Evolutionary conservation across 192 early-diverging fungal species (phyloP).

Genomic region (Entomortierella parvispora): DNA sequence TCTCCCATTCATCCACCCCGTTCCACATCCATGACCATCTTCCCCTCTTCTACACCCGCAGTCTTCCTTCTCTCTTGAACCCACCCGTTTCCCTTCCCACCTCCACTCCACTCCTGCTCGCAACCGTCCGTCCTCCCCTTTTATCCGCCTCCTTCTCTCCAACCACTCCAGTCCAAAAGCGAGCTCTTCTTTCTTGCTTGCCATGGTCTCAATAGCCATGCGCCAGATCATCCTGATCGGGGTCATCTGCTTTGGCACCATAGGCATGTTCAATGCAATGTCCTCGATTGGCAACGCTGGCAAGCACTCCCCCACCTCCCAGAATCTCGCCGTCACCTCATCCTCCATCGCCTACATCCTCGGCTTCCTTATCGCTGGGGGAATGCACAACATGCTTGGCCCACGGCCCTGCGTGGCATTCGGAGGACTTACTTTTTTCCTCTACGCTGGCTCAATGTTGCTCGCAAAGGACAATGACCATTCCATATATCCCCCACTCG

Average conservation of each 20-base stretch:
- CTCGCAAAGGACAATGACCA: slow-evolving; percentile 66
- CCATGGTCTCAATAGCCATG: slow-evolving; percentile 52
- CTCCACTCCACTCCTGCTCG: not conserved
- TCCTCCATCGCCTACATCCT: slow-evolving; percentile 71
- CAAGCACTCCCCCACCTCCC: slow-evolving; percentile 43
- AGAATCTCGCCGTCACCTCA: slow-evolving; percentile 45
- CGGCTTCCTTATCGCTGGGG: slow-evolving; percentile 79
- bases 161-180: not conserved
- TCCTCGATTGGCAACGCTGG: slow-evolving; percentile 50
- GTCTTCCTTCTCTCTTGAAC: not conserved
- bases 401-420: slow-evolving; percentile 70
- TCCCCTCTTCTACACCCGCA: not conserved
- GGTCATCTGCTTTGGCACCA: slow-evolving; percentile 52
- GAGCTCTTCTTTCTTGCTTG: not conserved
- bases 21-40: not conserved
- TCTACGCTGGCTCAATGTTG: slow-evolving; percentile 83
- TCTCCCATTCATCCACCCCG: too few relatives aligned
- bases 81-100: not conserved
- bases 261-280: slow-evolving; percentile 53
- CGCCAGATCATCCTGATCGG: slow-evolving; percentile 53
- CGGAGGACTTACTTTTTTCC: slow-evolving; percentile 78
- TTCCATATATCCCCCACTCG: slow-evolving; percentile 70
- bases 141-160: not conserved
- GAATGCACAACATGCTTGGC: slow-evolving; percentile 82
- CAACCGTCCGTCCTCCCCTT: not conserved